Base-by-base conservation (phyloP, 2,329 filamentous ascomycete genomes). In the Sporothrix dimorphospora region DNA sequence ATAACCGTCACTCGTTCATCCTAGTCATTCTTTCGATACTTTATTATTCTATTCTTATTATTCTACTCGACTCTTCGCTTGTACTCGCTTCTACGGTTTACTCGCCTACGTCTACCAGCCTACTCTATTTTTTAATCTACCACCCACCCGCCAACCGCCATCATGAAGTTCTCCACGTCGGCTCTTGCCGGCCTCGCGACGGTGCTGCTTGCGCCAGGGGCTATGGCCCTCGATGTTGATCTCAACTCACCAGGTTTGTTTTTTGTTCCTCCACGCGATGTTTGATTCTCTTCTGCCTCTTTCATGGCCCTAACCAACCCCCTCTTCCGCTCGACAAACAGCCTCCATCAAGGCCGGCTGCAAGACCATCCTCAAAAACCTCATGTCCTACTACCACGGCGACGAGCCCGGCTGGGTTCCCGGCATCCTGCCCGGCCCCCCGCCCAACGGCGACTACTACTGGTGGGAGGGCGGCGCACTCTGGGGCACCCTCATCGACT, bases 401-500 rank as follows among this genome's bases (percentile, higher is more conserved):
- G 84, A 87, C 75, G 76, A 83, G 72, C 73, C 74, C 21, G 76
- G 76, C 47, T 61, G 9, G 63, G 85, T 84, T 19, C 87, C 87
- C 8, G 87, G 87, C 45, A 88, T 88, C 75, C 79, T 89, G 12
- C 87, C 87, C 0, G 87, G 87, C 0, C 87, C 87, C 70, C 87
- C 87, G 12, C 74, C 77, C 75, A 74, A 80, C 75, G 87, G 87
- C 75, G 83, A 86, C 74, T 91, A 91, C 79, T 92, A 92, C 83
- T 93, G 87, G 87, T 94, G 90, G 92, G 91, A 92, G 81, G 91
- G 86, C n/a, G 92, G 92, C 68, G 92, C 91, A 70, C 89, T 94
- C 83, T 86, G 90, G 81, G 88, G 88, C 27, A 85, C 91, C 2
- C 82, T 95, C 74, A 85, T 97, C 69, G 92, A 96, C 77, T 96